Percentiles rank a stretch among this genome's conserved stretches.
Conservation (phyloP, 2,329 filamentous ascomycete genomes). For the Pseudogymnoascus verrucosus region DNA sequence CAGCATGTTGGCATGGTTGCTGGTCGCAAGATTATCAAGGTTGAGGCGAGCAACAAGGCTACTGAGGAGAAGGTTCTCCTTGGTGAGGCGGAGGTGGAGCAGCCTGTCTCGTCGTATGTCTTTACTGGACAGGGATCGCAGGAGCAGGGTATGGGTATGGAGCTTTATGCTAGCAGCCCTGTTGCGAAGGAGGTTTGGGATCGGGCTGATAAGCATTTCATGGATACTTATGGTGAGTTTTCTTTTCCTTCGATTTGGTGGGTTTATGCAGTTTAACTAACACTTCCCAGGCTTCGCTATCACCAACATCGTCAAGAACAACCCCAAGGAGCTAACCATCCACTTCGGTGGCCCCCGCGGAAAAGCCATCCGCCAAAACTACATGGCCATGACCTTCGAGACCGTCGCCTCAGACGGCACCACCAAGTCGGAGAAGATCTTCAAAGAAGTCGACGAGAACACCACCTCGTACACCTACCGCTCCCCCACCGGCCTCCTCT, state of each 20-base stretch:
- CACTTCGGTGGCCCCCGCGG: slow-evolving; percentile 95
- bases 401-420: slow-evolving; percentile 86
- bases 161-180: slow-evolving; percentile 84
- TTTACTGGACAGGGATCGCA: slow-evolving; percentile 98
- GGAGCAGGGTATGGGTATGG: slow-evolving; percentile 99
- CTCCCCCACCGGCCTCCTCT: slow-evolving; percentile 88
- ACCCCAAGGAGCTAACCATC: slow-evolving; percentile 96
- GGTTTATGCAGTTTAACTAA: slow-evolving; percentile 19
- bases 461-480: slow-evolving; percentile 96
- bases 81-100: slow-evolving; percentile 94
- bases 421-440: slow-evolving; percentile 98
- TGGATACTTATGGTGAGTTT: slow-evolving; percentile 88
- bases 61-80: slow-evolving; percentile 93
- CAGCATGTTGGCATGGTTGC: slow-evolving; percentile 97
- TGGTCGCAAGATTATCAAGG: slow-evolving; percentile 98
- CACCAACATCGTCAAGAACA: slow-evolving; percentile 98
- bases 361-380: slow-evolving; percentile 96
- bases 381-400: slow-evolving; percentile 99
- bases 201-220: slow-evolving; percentile 91
- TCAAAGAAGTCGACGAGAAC: slow-evolving; percentile 91
- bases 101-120: slow-evolving; percentile 92
- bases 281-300: slow-evolving; percentile 70
- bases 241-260: slow-evolving; percentile 4
- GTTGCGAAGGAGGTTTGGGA: slow-evolving; percentile 98
- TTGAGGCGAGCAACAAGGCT: slow-evolving; percentile 91